Evolutionary conservation across 164 flowering plant genomes (phyloP).

Genomic region (Vitis cinerea): DNA sequence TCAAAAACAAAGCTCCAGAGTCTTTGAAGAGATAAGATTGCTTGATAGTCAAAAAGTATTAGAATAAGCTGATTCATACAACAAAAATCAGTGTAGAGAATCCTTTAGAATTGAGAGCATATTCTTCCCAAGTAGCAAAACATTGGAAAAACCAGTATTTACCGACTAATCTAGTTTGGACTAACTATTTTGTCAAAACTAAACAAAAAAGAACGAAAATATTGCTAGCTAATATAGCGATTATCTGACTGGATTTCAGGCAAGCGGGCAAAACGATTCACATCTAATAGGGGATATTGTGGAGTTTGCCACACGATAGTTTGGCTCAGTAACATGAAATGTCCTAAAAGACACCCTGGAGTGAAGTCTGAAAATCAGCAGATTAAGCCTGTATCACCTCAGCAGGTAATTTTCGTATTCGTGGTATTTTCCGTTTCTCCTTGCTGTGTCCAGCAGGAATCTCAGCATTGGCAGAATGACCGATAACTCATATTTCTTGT

Average conservation of each 20-base stretch:
- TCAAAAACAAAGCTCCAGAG: no score
- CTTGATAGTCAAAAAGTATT: no score
- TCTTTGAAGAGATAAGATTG: no score
- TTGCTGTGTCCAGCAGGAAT: not conserved
- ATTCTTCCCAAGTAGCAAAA: no score
- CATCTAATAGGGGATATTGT: conserved; percentile 65
- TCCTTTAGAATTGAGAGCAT: no score
- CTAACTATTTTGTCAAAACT: no score
- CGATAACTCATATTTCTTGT: not conserved
- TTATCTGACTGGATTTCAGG: conserved; percentile 33
- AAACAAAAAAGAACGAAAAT: no score
- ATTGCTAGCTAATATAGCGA: not conserved
- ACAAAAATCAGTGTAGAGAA: no score
- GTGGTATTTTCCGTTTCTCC: not conserved
- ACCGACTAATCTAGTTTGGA: no score
- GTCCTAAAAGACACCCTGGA: conserved; percentile 28
- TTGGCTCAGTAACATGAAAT: conserved; percentile 58
- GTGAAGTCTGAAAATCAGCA: conserved; percentile 22
- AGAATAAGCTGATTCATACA: no score
- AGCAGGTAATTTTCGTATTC: conserved; percentile 47
- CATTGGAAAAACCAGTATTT: no score
- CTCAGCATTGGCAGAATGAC: not conserved
- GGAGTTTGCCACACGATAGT: conserved; percentile 51
- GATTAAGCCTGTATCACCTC: conserved; percentile 42
- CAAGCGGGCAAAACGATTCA: conserved; percentile 27